phyloP scores from a whole-genome alignment of 2,329 filamentous ascomycete genomes.

The Pochonia chlamydosporia region DNA sequence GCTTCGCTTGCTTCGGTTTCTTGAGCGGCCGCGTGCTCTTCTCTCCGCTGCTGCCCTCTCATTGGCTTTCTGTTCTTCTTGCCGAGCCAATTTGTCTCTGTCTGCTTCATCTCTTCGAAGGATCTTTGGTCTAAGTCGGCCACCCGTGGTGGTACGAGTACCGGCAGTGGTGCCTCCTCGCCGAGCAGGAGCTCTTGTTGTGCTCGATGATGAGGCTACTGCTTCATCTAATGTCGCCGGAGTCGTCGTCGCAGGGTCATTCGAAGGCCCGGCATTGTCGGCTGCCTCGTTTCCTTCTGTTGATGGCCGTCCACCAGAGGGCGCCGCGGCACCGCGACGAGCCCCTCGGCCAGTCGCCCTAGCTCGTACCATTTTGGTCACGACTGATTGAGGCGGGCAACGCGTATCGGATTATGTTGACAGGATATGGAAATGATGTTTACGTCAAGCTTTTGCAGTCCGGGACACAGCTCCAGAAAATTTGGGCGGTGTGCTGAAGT shows the following conservation, averaged over 20 bases:
- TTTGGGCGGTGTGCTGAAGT: slow-evolving; percentile 17
- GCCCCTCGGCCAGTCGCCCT: slow-evolving; percentile 25
- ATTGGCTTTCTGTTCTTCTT: slow-evolving; percentile 36
- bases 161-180: slow-evolving; percentile 28
- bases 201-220: slow-evolving; percentile 15
- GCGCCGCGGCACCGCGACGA: slow-evolving; percentile 23
- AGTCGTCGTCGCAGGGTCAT: slow-evolving; percentile 12
- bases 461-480: slow-evolving; percentile 11
- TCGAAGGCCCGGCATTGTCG: slow-evolving; percentile 13
- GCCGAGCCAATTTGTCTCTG: slow-evolving; percentile 38
- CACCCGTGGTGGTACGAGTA: slow-evolving; percentile 27
- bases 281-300: slow-evolving; percentile 20
- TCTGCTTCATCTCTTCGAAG: slow-evolving; percentile 45
- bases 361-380: slow-evolving; percentile 25
- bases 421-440: not conserved
- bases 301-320: slow-evolving; percentile 12
- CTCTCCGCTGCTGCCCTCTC: slow-evolving; percentile 35
- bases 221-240: slow-evolving; percentile 13
- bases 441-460: slow-evolving; percentile 3
- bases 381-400: not conserved
- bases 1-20: slow-evolving; percentile 36
- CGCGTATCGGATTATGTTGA: not conserved
- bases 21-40: slow-evolving; percentile 30
- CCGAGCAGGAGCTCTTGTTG: slow-evolving; percentile 17
- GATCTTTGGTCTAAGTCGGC: slow-evolving; percentile 42